Conservation (phyloP, 1,139 yeast genomes). For the Scheffersomyces insectosa region DNA sequence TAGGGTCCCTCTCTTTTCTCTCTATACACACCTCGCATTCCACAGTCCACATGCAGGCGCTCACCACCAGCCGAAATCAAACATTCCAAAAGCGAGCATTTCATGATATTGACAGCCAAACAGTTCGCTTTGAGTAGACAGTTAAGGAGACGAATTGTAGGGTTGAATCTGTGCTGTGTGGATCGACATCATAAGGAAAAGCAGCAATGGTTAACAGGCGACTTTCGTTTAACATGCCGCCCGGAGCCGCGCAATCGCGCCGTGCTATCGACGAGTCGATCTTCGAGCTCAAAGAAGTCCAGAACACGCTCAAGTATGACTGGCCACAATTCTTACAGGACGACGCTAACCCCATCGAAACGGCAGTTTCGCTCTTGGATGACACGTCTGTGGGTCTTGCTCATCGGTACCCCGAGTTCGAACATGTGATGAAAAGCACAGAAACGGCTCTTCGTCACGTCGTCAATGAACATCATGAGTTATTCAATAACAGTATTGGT, state of each 20-base stretch:
- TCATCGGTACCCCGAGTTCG: slow-evolving; percentile 61
- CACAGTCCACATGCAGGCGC: too few species aligned
- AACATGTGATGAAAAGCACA: slow-evolving; percentile 53
- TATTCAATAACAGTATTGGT: slow-evolving; percentile 67
- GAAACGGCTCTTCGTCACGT: slow-evolving; percentile 62
- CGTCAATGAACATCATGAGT: slow-evolving; percentile 81
- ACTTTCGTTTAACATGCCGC: slow-evolving; percentile 1
- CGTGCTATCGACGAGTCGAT: slow-evolving; percentile 29
- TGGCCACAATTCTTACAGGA: slow-evolving; percentile 40
- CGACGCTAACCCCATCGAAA: slow-evolving; percentile 74
- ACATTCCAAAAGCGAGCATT: too few species aligned
- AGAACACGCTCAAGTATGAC: slow-evolving; percentile 41
- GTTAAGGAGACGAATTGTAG: too few species aligned
- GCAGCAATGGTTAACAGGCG: background rate
- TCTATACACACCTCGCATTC: too few species aligned
- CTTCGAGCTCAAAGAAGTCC: slow-evolving; percentile 37
- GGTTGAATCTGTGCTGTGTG: too few species aligned
- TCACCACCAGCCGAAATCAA: too few species aligned
- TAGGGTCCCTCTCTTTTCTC: too few species aligned
- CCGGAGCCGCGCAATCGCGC: background rate
- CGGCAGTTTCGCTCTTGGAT: slow-evolving; percentile 79
- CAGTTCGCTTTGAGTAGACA: too few species aligned
- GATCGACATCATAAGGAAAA: too few species aligned
- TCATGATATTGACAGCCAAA: too few species aligned
- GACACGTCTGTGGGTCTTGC: slow-evolving; percentile 88